Percentiles rank a stretch among this genome's conserved stretches.
Evolutionary conservation across 2,329 filamentous ascomycete species (phyloP).

Genomic region (Hypocreales sp.): DNA sequence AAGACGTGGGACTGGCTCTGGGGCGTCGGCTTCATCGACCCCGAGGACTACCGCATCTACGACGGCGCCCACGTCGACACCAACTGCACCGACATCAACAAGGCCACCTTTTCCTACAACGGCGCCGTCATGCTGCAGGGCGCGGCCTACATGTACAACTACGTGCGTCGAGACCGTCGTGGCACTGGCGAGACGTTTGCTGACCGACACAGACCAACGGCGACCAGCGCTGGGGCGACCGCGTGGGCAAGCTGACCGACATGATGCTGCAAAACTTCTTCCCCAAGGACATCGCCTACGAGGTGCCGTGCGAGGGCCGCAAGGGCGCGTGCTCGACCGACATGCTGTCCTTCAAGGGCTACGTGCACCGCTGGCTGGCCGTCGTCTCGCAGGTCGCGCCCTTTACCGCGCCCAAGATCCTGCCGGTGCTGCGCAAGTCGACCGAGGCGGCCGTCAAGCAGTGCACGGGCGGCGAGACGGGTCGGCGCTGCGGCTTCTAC

Average conservation of each 20-base stretch:
- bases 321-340: conserved; percentile 9
- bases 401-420: conserved; percentile 29
- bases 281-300: conserved; percentile 37
- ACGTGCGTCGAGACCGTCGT: conserved; percentile 6
- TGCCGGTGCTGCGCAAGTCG: conserved; percentile 32
- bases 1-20: conserved; percentile 48
- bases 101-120: conserved; percentile 36
- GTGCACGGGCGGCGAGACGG: conserved; percentile 32
- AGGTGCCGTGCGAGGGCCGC: conserved; percentile 40
- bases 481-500: conserved; percentile 34
- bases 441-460: conserved; percentile 34
- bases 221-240: conserved; percentile 32
- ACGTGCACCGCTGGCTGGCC: conserved; percentile 39
- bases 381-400: conserved; percentile 36
- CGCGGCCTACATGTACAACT: conserved; percentile 48
- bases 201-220: conserved; percentile 29
- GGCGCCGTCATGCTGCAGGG: conserved; percentile 40
- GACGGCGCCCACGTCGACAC: conserved; percentile 43
- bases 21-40: conserved; percentile 40
- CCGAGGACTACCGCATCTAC: conserved; percentile 43
- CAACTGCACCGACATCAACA: conserved; percentile 37
- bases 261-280: conserved; percentile 29
- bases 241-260: conserved; percentile 24
- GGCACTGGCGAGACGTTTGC: background rate
- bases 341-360: conserved; percentile 35